Base-by-base conservation (phyloP, 163 green algal genomes). In the Scenedesmus sp. region DNA sequence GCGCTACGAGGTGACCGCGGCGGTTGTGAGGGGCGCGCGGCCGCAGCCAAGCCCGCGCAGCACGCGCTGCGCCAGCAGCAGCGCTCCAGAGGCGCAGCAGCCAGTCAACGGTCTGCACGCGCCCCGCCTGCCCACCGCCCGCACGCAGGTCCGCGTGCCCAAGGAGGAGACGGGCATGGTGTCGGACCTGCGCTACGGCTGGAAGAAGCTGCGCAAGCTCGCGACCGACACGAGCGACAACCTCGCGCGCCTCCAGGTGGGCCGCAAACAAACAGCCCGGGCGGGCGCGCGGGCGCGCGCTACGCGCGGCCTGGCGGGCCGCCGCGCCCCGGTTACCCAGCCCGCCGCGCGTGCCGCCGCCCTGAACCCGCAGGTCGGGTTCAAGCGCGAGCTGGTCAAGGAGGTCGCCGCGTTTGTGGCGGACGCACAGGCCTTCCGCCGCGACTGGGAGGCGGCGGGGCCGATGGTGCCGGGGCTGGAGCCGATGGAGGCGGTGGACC, bases 141-240 rank as follows among this genome's bases (percentile, higher is more conserved):
- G 39, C 39, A 47, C 10, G 7, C 77, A 84, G 63, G 86, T 91
- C 7, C 88, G 86, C 14, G 91, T 98, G 81, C 91, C 93, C 54
- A 97, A 97, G 84, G 94, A 98, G 78, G 95, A 98, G 88, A 92
- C 87, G 20, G 92, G 95, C 84, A 86, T 93, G 81, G 90, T 98
- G 56, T 88, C 83, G 14, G 94, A 98, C 81, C 85, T 98, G 84
- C 88, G 90, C 62, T 97, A 97, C 86, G 87, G 83, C 67, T 98
- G 94, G 94, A 94, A 94, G 85, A 97, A 97, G 87, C 88, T 98
- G 60, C 87, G 87, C 56, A 95, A 95, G 88, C 86, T 95, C 60
- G 83, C 91, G 2, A 91, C 82, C 4, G 92, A 97, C 42, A 87
- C 95, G 26, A 89, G 84, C 4, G 91, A 98, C 84, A 93, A 92